These are phyloP conservation scores for Moringa oleifera DNA, from an alignment of 345 rosid genomes.

Conservation along the genomic window DNA sequence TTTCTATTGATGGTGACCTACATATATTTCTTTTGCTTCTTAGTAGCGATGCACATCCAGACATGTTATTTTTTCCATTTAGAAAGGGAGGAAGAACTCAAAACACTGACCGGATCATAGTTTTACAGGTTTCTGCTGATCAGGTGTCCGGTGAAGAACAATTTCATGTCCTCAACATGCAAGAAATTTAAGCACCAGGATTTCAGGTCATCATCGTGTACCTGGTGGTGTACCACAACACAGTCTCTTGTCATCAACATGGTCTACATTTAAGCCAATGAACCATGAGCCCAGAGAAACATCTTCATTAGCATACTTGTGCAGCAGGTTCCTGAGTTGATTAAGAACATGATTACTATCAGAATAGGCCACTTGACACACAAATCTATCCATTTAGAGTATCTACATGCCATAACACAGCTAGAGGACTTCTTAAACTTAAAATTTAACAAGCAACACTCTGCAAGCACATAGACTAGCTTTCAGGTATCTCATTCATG, in stretches of 20 bases:
- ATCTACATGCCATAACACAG: not conserved
- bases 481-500: not conserved
- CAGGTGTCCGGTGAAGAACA: no score
- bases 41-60: no score
- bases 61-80: no score
- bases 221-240: slow-evolving; percentile 86
- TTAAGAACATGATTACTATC: not conserved
- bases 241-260: slow-evolving; percentile 49
- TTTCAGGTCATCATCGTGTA: no score
- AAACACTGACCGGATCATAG: no score
- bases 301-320: slow-evolving; percentile 60
- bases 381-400: not conserved
- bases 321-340: slow-evolving; percentile 47
- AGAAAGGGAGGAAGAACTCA: no score
- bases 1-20: no score
- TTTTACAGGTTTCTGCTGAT: no score
- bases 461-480: not conserved
- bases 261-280: slow-evolving; percentile 54
- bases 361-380: not conserved
- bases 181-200: no score
- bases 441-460: not conserved
- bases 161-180: no score
- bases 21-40: no score
- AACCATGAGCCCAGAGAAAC: slow-evolving; percentile 63
- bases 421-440: not conserved